Evolutionary conservation across 208 protist species (phyloP), one percentile per base, ranked within the genome.

Genomic region (Trypanosoma grayi): DNA sequence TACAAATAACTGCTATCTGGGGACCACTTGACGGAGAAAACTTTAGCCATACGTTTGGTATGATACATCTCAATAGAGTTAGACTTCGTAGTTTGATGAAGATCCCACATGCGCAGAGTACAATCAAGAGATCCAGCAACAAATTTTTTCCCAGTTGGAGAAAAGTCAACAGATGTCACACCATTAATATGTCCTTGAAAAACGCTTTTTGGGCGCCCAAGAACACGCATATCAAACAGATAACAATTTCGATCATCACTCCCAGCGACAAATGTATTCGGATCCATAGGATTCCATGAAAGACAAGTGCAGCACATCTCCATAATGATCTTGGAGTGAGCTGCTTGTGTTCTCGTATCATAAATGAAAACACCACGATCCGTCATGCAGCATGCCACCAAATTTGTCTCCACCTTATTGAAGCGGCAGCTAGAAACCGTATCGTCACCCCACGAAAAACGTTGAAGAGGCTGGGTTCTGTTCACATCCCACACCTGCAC

Each of bases 181-280:
- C 97, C 79, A 44, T 79, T 78, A 36, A 99, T 97, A 75, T 99
- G 97, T 54, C 97, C 97, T 60, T 96, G 93, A 75, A 98, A 98
- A 20, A 99, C 93, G 60, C 88, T 92, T 24, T 92, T 81, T 0
- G 97, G 97, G 20, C 81, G 70, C 8, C 94, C 81, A 16, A 98
- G 85, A 11, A 97, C 76, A 24, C 98, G 87, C 72, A 99, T 98
- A 74, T 99, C 98, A 73, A 98, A 99, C 9, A 98, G 83, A 70
- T 99, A 99, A 48, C 96, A 87, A 59, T 99, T 98, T 57, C 95
- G 79, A 67, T 99, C 98, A 60, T 99, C 98, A 52, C 91, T 97
- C 14, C 95, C 98, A 0, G 87, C 87, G 7, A 97, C 94, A 63
- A 99, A 98, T 36, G 95, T 93, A 65, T 98, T 98, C n/a, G 98